Evolutionary conservation across 1,284 basidiomycete species (phyloP), one percentile per base, ranked within the genome.

Genomic region (Heterobasidion annosum): DNA sequence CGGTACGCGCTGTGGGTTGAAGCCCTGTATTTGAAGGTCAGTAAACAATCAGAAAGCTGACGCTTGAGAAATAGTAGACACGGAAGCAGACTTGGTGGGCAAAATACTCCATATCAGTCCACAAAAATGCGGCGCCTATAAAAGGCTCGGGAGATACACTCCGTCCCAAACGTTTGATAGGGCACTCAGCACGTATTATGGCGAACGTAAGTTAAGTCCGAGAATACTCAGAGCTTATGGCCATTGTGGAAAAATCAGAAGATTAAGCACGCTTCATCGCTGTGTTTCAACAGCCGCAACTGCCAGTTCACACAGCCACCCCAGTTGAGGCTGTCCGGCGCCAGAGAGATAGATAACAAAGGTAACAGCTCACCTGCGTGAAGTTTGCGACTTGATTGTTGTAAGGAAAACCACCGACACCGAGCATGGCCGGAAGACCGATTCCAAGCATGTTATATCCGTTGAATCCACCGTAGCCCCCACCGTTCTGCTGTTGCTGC

Each of bases 381-480:
- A 86, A 87, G 66, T 76, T 82, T 52, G 75, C 81, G 70, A 86
- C 81, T 64, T 87, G 85, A 40, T 70, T 76, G 59, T 75, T 74
- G 70, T 88, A 88, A n/a, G 82, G 79, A 70, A 88, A 88, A 18
- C 76, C 80, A 50, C 66, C 67, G 61, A 68, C 67, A 48, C 76
- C 75, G 55, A 86, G 70, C 74, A 89, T 83, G 50, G 72, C 75
- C 8, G 83, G 83, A 62, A 86, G 74, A 53, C 83, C 82, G 83
- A 89, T 88, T 16, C 81, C 82, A 46, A 88, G 74, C 82, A 90
- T 86, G 57, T 78, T 83, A 68, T 89, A 89, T 9, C 78, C 80
- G 56, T 74, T 78, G 59, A 82, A 83, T 43, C 70, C 72, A 53
- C 70, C 74, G 60, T 85, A 85, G 34, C 8, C 50, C 3, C 34